Percentiles rank a stretch among this genome's conserved stretches.
phyloP scores from a whole-genome alignment of 176 grass and related monocot species.

The Ensete ventricosum region DNA sequence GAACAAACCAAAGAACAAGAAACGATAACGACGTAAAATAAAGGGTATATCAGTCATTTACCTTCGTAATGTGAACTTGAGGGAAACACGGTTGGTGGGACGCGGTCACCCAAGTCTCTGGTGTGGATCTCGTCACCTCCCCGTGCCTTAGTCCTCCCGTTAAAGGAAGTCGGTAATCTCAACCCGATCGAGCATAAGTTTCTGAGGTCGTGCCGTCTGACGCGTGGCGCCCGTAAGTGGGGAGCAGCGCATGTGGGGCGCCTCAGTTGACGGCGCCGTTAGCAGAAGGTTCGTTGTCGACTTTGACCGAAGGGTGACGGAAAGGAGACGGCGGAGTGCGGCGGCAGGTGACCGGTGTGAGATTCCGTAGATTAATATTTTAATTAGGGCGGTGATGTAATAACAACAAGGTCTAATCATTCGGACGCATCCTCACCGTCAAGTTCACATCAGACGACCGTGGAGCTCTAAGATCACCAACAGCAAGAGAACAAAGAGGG shows the following conservation, averaged over 20 bases:
- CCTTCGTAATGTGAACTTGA: neutral
- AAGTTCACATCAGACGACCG: neutral
- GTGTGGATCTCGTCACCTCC: neutral
- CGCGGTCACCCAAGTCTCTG: neutral
- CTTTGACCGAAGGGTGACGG: conserved; percentile 1
- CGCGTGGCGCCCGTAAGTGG: neutral
- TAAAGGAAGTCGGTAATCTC: no score
- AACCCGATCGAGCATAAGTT: neutral
- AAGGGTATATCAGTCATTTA: neutral
- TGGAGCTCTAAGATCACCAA: neutral
- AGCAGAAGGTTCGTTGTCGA: neutral
- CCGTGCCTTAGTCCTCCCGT: no score
- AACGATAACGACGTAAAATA: neutral
- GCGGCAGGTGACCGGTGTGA: conserved; percentile 9
- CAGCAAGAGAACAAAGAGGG: neutral
- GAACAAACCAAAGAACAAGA: no score
- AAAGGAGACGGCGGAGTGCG: conserved; percentile 16
- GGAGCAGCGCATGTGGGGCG: neutral
- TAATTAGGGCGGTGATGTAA: neutral
- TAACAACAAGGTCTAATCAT: neutral
- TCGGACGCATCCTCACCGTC: neutral
- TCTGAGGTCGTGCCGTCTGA: no score
- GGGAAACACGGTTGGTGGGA: neutral
- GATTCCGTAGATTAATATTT: neutral
- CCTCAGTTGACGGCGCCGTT: conserved; percentile 22